These are phyloP conservation scores for Podospora tetraspora DNA, from an alignment of 495 filamentous ascomycete species.

Conservation along the genomic window DNA sequence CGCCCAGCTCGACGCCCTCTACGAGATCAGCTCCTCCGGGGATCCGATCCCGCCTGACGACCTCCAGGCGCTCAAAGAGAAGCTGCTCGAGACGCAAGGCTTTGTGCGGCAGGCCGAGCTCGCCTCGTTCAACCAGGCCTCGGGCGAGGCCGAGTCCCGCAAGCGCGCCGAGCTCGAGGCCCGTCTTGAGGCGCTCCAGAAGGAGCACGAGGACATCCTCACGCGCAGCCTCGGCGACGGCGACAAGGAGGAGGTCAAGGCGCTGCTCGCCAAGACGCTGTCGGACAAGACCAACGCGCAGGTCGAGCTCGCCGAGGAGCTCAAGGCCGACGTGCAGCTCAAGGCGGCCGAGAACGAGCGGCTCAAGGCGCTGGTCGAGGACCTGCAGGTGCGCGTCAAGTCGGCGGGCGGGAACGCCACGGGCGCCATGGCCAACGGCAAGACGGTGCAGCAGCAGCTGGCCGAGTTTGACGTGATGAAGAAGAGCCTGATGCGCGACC, in stretches of 20 bases:
- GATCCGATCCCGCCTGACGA: constrained; percentile 78
- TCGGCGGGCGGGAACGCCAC: constrained; percentile 42
- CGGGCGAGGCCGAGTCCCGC: constrained; percentile 59
- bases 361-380: constrained; percentile 68
- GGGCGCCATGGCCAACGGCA: constrained; percentile 62
- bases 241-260: constrained; percentile 81
- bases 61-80: constrained; percentile 66
- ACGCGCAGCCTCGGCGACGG: constrained; percentile 69
- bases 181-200: constrained; percentile 63
- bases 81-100: constrained; percentile 80
- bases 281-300: constrained; percentile 66
- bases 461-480: constrained; percentile 99
- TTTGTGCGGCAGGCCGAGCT: constrained; percentile 91
- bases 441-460: constrained; percentile 95
- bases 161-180: constrained; percentile 68
- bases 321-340: constrained; percentile 63
- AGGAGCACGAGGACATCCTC: constrained; percentile 75
- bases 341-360: constrained; percentile 73
- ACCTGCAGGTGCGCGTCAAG: constrained; percentile 65
- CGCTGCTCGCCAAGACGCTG: constrained; percentile 69
- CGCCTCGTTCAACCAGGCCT: constrained; percentile 52
- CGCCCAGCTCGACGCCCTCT: constrained; percentile 70
- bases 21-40: constrained; percentile 67
- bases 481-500: constrained; percentile 96
- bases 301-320: constrained; percentile 60